Percentiles rank a stretch among this genome's conserved stretches.
Conservation (phyloP, 169 alveolate genomes). For the Neospora caninum region DNA sequence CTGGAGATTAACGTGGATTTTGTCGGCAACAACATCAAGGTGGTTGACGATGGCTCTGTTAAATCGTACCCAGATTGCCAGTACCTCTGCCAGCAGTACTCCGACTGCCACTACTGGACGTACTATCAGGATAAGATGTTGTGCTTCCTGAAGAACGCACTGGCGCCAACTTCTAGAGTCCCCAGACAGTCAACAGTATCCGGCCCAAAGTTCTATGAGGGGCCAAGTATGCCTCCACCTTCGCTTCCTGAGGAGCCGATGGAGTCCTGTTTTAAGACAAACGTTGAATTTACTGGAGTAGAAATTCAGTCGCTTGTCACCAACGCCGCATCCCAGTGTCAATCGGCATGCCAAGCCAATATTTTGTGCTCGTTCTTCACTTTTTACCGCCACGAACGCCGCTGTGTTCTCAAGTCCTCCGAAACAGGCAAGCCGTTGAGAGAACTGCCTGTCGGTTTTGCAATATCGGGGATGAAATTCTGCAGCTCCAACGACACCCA, state of each 20-base stretch:
- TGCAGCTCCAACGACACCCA: not conserved
- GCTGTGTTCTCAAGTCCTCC: not conserved
- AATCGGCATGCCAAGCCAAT: not conserved
- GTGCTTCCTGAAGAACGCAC: slow-evolving; percentile 31
- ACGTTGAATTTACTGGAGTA: not conserved
- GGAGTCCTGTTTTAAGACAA: not conserved
- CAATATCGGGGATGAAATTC: not conserved
- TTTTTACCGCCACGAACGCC: not conserved
- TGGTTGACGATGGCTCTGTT: not conserved
- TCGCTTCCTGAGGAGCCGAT: not conserved
- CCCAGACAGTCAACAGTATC: slow-evolving; percentile 27
- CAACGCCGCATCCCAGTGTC: not conserved
- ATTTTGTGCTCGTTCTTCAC: not conserved
- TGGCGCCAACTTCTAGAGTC: not conserved
- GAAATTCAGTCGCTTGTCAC: not conserved
- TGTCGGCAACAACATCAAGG: not conserved
- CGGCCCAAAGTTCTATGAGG: slow-evolving; percentile 6
- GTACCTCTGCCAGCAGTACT: not conserved
- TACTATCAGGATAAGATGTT: not conserved
- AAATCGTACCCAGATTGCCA: not conserved
- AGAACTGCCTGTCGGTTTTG: slow-evolving; percentile 1
- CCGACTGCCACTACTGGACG: slow-evolving; percentile 31
- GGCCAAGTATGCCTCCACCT: not conserved
- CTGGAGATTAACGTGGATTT: not conserved
- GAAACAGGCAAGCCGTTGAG: not conserved